These are phyloP conservation scores for Dryas alaskensis DNA, from an alignment of 306 rosid species.

Conservation along the genomic window DNA sequence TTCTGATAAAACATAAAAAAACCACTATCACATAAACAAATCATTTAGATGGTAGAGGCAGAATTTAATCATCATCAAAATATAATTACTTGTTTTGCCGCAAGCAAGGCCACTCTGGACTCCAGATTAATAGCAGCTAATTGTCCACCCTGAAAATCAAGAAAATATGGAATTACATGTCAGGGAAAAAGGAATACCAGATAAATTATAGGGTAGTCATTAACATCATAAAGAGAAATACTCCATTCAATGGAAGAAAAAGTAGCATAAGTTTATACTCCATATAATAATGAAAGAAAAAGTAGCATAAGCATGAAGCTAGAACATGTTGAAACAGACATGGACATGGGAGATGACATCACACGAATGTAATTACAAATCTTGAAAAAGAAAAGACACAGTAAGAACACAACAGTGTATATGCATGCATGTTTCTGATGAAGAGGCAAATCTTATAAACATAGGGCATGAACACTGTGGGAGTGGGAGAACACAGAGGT, in stretches of 20 bases:
- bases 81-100: conserved; percentile 71
- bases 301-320: not conserved
- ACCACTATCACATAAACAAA: conserved; percentile 1
- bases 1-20: not conserved
- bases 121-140: conserved; percentile 73
- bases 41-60: not conserved
- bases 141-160: conserved; percentile 80
- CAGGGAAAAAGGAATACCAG: conserved; percentile 16
- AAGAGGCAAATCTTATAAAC: not conserved
- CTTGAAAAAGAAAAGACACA: not conserved
- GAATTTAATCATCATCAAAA: not conserved
- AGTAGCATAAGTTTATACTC: not conserved
- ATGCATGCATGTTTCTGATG: not conserved
- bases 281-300: not conserved
- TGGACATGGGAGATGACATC: conserved; percentile 1
- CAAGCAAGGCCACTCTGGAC: conserved; percentile 84
- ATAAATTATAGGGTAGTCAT: not conserved
- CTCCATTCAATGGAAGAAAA: not conserved
- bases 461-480: not conserved
- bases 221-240: not conserved
- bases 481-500: not conserved
- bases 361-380: not conserved
- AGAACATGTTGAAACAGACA: not conserved
- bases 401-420: not conserved
- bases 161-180: conserved; percentile 13